These are phyloP conservation scores for Syncephalis plumigaleata DNA, from an alignment of 371 early-diverging fungal genomes.

Conservation along the genomic window DNA sequence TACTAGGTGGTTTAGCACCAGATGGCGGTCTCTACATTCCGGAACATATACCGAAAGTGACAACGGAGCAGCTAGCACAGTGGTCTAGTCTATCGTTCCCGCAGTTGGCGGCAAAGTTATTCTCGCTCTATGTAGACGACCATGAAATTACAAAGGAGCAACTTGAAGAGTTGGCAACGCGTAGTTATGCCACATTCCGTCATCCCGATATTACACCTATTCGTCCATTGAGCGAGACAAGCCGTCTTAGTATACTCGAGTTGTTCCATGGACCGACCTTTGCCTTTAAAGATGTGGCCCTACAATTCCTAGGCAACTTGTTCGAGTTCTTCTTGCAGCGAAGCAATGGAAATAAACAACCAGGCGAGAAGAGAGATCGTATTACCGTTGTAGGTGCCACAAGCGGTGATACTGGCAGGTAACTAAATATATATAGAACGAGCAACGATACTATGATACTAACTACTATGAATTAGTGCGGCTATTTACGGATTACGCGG, in stretches of 20 bases:
- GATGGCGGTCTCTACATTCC: slow-evolving; percentile 96
- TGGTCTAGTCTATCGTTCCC: slow-evolving; percentile 65
- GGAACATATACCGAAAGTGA: slow-evolving; percentile 49
- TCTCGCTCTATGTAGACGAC: slow-evolving; percentile 62
- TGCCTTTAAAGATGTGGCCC: slow-evolving; percentile 95
- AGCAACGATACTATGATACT: background rate
- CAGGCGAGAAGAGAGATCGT: slow-evolving; percentile 17
- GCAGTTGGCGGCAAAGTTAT: slow-evolving; percentile 65
- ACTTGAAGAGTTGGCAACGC: slow-evolving; percentile 38
- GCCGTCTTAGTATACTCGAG: slow-evolving; percentile 58
- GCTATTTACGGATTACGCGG: slow-evolving; percentile 93
- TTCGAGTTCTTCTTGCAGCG: slow-evolving; percentile 91
- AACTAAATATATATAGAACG: too few relatives aligned
- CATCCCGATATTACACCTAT: slow-evolving; percentile 64
- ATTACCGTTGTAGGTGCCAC: slow-evolving; percentile 93
- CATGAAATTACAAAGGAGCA: slow-evolving; percentile 62
- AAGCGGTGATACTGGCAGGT: slow-evolving; percentile 92
- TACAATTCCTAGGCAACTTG: slow-evolving; percentile 91
- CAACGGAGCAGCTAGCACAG: slow-evolving; percentile 16
- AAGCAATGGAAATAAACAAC: slow-evolving; percentile 31
- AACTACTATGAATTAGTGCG: slow-evolving; percentile 37
- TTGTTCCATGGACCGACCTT: slow-evolving; percentile 95
- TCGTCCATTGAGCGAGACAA: slow-evolving; percentile 4
- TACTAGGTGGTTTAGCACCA: slow-evolving; percentile 78
- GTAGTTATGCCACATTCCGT: slow-evolving; percentile 69